phyloP scores from a whole-genome alignment of 75 land plant species.

The Pinus tabuliformis region DNA sequence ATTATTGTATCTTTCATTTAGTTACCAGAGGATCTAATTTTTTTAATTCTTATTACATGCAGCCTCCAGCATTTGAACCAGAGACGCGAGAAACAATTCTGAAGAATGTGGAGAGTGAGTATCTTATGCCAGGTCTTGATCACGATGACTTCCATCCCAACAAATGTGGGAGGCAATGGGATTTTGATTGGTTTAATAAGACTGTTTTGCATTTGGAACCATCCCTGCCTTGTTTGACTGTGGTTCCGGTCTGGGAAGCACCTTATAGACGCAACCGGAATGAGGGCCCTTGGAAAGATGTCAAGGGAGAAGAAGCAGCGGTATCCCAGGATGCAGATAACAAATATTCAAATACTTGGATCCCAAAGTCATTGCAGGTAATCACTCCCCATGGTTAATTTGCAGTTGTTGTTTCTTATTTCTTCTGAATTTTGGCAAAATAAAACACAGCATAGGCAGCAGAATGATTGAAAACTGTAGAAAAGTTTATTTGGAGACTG shows the following conservation, averaged over 20 bases:
- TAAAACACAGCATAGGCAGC: not conserved
- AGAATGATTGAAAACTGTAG: not conserved
- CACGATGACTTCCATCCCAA: constrained; percentile 57
- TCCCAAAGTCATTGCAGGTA: constrained; percentile 26
- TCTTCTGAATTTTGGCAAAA: not conserved
- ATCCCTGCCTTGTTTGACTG: constrained; percentile 50
- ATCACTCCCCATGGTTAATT: not conserved
- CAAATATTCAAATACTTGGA: constrained; percentile 20
- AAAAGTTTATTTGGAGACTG: not conserved
- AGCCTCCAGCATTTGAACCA: constrained; percentile 85
- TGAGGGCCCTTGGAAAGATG: constrained; percentile 1
- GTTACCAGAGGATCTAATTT: not conserved
- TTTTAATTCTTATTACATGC: constrained; percentile 11
- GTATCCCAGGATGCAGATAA: constrained; percentile 15
- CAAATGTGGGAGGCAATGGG: constrained; percentile 81
- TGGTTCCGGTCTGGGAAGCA: constrained; percentile 85
- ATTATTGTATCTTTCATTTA: not conserved
- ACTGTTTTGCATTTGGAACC: constrained; percentile 61
- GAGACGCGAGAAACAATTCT: constrained; percentile 62
- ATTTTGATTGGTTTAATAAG: constrained; percentile 93
- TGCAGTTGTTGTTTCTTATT: not conserved
- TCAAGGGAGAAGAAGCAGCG: constrained; percentile 7
- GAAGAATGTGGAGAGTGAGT: constrained; percentile 63
- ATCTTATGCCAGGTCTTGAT: constrained; percentile 72
- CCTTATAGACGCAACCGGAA: constrained; percentile 72